Percentiles rank a stretch among this genome's conserved stretches.
These are phyloP conservation scores for Kokia cookei DNA, from an alignment of 441 rosid species.

Conservation along the genomic window DNA sequence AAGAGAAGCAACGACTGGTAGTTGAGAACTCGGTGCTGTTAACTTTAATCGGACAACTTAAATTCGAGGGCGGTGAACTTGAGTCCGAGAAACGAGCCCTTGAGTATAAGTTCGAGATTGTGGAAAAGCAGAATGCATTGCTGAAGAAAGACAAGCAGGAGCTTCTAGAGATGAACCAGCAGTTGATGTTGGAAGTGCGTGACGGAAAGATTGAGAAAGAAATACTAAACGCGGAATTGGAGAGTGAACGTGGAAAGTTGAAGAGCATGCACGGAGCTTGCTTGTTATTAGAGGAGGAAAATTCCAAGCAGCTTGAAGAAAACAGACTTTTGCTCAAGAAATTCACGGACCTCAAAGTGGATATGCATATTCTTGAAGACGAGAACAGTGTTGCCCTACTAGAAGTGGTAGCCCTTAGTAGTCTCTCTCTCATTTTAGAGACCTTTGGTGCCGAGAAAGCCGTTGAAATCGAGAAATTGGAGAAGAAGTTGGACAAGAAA, in stretches of 20 bases:
- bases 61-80: constrained; percentile 35
- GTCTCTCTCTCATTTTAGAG: constrained; percentile 44
- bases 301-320: constrained; percentile 35
- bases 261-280: constrained; percentile 42
- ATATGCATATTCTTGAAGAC: constrained; percentile 47
- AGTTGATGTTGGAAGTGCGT: constrained; percentile 43
- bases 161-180: constrained; percentile 48
- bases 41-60: constrained; percentile 39
- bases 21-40: constrained; percentile 60
- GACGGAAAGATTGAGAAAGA: constrained; percentile 42
- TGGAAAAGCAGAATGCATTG: constrained; percentile 28
- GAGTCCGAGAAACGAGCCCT: constrained; percentile 30
- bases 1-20: constrained; percentile 46
- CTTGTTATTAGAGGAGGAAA: constrained; percentile 46
- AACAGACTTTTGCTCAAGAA: constrained; percentile 43
- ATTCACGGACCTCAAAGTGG: constrained; percentile 40
- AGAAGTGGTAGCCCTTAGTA: constrained; percentile 49
- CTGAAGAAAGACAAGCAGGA: constrained; percentile 42
- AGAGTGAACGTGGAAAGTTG: constrained; percentile 32
- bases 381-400: constrained; percentile 46
- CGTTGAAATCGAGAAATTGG: constrained; percentile 46
- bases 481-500: constrained; percentile 42
- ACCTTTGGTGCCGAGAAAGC: constrained; percentile 58
- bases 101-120: constrained; percentile 33
- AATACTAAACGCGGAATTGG: constrained; percentile 37